Evolutionary conservation across 108 stramenopile genomes (phyloP).

Genomic region (Cylindrotheca closterium): DNA sequence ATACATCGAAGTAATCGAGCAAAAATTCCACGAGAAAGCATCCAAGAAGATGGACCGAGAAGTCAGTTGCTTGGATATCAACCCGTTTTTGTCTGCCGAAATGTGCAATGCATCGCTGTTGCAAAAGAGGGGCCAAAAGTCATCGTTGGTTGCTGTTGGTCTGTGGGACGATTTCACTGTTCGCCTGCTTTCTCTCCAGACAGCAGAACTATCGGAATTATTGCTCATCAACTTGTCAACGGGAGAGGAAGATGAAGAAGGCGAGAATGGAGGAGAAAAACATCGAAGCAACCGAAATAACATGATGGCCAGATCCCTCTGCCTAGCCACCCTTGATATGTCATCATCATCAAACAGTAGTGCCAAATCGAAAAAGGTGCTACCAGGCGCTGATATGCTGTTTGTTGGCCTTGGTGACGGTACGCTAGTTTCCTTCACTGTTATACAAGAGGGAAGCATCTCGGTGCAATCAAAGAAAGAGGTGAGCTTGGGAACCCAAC

Average conservation of each 20-base stretch:
- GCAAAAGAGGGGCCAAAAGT: conserved; percentile 3
- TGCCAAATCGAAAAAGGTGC: conserved; percentile 6
- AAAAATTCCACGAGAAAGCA: conserved; percentile 29
- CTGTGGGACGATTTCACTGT: conserved; percentile 94
- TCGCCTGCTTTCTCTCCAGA: conserved; percentile 71
- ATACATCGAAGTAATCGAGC: conserved; percentile 54
- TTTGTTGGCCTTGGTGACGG: conserved; percentile 98
- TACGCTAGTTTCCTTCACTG: conserved; percentile 79
- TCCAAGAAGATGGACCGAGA: conserved; percentile 81
- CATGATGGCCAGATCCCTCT: conserved; percentile 85
- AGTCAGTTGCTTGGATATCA: conserved; percentile 90
- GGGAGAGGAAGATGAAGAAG: conserved; percentile 42
- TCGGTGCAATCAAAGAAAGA: conserved; percentile 81
- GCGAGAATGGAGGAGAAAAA: conserved; percentile 21
- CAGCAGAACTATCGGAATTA: conserved; percentile 24
- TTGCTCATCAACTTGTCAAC: conserved; percentile 42
- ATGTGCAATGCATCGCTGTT: conserved; percentile 21
- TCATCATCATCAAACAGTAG: conserved; percentile 21
- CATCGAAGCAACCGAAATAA: conserved; percentile 54
- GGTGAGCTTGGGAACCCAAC: conserved; percentile 92
- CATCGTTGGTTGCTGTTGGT: conserved; percentile 67
- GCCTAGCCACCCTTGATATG: conserved; percentile 70
- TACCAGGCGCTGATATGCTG: conserved; percentile 75
- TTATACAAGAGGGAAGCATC: conserved; percentile 41
- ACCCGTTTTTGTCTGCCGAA: conserved; percentile 61